Conservation (phyloP, 345 rosid genomes). For the Moricandia moricandioides region DNA sequence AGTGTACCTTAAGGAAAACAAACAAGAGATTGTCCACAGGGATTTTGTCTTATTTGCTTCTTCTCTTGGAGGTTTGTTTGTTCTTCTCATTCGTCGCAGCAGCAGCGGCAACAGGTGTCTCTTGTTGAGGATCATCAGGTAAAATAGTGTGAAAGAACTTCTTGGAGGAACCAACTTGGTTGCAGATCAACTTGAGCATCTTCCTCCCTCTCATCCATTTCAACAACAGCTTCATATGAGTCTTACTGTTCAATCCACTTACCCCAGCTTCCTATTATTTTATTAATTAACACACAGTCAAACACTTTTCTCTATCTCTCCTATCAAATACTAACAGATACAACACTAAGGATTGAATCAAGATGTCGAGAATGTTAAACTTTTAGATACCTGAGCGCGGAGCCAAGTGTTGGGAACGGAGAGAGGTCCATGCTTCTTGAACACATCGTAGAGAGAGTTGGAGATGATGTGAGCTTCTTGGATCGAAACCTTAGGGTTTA, state of each 20-base stretch:
- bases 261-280: constrained; percentile 64
- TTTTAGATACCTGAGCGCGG: too few relatives aligned
- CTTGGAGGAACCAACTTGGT: constrained; percentile 73
- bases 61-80: constrained; percentile 15
- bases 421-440: constrained; percentile 74
- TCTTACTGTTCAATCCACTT: constrained; percentile 72
- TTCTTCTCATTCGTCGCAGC: constrained; percentile 14
- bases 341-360: too few relatives aligned
- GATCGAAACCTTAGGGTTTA: constrained; percentile 88
- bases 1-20: neutral
- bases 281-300: neutral
- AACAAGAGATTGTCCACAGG: constrained; percentile 5
- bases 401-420: too few relatives aligned
- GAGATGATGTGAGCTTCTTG: constrained; percentile 79
- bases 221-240: constrained; percentile 89
- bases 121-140: constrained; percentile 62
- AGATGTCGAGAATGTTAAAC: too few relatives aligned
- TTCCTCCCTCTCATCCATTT: constrained; percentile 98
- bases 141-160: constrained; percentile 67
- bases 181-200: constrained; percentile 80
- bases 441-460: constrained; percentile 56
- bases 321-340: neutral
- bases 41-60: constrained; percentile 20
- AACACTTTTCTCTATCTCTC: neutral
- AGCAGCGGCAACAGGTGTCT: constrained; percentile 11